Percentiles rank a stretch among this genome's conserved stretches.
These are phyloP conservation scores for Ceratobasidium sp. DNA, from an alignment of 1,284 basidiomycete species.

Conservation along the genomic window DNA sequence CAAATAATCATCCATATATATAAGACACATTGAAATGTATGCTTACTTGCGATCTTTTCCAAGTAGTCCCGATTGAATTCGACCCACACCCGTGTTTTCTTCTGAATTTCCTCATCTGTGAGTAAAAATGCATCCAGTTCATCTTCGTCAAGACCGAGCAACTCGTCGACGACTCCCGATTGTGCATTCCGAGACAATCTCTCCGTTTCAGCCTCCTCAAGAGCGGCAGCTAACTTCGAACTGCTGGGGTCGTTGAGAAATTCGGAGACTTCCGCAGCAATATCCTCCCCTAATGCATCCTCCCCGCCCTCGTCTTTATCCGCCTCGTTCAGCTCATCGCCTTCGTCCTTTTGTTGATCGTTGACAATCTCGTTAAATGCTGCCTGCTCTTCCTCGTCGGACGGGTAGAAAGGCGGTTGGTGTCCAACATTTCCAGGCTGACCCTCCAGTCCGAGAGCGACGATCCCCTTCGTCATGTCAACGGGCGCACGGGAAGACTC, in stretches of 20 bases:
- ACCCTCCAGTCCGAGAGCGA: conserved; percentile 17
- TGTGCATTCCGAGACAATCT: conserved; percentile 57
- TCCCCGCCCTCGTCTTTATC: conserved; percentile 39
- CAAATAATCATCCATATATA: conserved; percentile 47
- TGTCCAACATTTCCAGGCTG: conserved; percentile 42
- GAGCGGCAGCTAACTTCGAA: conserved; percentile 63
- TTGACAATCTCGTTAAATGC: conserved; percentile 45
- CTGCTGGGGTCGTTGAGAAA: conserved; percentile 71
- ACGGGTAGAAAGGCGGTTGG: conserved; percentile 40
- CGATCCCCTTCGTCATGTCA: conserved; percentile 31
- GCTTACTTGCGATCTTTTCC: conserved; percentile 84
- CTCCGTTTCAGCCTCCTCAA: conserved; percentile 66
- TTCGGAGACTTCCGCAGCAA: conserved; percentile 60
- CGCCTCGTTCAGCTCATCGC: conserved; percentile 50
- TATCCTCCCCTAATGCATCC: conserved; percentile 52
- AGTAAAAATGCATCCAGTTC: conserved; percentile 90
- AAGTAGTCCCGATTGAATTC: conserved; percentile 95
- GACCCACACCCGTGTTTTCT: conserved; percentile 97
- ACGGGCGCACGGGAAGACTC: conserved; percentile 19
- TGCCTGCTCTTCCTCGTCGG: conserved; percentile 50
- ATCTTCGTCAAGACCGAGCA: conserved; percentile 88
- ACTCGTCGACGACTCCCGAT: conserved; percentile 64
- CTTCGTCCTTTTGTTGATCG: conserved; percentile 49
- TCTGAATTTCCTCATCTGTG: conserved; percentile 84
- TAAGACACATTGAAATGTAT: neutral